Base-by-base conservation (phyloP, 306 rosid species). In the Fragaria iinumae region DNA sequence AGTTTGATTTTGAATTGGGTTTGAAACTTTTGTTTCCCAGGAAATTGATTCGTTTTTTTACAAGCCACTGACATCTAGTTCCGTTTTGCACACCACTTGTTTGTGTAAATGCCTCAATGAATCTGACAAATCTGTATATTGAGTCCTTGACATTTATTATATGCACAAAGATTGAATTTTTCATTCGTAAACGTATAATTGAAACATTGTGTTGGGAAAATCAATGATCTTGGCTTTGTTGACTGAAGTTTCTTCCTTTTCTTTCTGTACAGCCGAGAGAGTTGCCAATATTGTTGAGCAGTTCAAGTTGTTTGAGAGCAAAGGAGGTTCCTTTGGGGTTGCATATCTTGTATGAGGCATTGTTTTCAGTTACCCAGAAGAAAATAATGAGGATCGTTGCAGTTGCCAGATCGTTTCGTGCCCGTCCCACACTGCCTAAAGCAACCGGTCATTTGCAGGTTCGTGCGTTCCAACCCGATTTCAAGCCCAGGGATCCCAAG, bases 391-490 rank as follows among this genome's bases (percentile, higher is more conserved):
- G 82, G 79, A 59, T 77, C 44, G 25, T 50, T 63, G 64, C 68
- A n/a, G 44, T 78, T 59, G 66, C 79, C 7, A 71, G 66, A 77
- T 67, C 64, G 6, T 77, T 78, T 45, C 76, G 69, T 32, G 32
- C 50, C 8, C 56, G 23, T 29, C 23, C 48, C 34, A 55, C 56
- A 9, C 67, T 57, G 34, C 66, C 71, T 2, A 39, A 77, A 67
- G 49, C 65, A 72, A 44, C 57, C 4, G 85, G 85, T 20, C 78
- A 80, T 72, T 12, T 53, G 78, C 81, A 77, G 34, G 53, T 66
- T 73, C 85, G 79, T 45, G 47, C 76, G 6, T 82, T 82, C 76
- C 85, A 82, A 20, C 82, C 69, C 4, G 85, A 82, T 69, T 82
- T 82, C 43, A 76, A 27, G 13, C 73, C 82, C 4, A 68, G 85